Percentiles rank a stretch among this genome's conserved stretches.
These are phyloP conservation scores for Trichoderma sp. DNA, from an alignment of 2,329 filamentous ascomycete species.

Conservation along the genomic window DNA sequence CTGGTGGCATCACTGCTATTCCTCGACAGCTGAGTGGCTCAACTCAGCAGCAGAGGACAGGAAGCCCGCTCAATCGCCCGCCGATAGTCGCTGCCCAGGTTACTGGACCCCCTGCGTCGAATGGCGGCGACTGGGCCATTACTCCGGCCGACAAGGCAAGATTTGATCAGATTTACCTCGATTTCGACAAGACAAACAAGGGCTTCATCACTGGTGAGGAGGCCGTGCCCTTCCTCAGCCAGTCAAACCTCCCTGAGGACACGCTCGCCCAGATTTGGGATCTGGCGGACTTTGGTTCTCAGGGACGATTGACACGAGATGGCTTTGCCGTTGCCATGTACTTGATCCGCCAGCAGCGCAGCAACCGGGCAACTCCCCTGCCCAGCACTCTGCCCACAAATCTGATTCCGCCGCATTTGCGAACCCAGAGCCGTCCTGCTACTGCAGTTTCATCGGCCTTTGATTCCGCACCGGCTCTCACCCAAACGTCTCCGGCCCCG, in stretches of 20 bases:
- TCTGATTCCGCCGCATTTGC: constrained; percentile 82
- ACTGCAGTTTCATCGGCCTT: constrained; percentile 51
- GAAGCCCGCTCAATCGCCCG: constrained; percentile 54
- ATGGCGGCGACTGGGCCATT: constrained; percentile 70
- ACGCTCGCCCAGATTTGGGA: constrained; percentile 95
- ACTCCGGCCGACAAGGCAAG: constrained; percentile 78
- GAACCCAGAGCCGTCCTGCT: constrained; percentile 54
- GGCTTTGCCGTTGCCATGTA: constrained; percentile 98
- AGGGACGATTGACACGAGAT: constrained; percentile 79
- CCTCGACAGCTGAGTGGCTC: constrained; percentile 79
- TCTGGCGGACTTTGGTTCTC: constrained; percentile 87
- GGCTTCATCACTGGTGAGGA: constrained; percentile 92
- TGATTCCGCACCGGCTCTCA: constrained; percentile 40
- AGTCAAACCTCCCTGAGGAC: constrained; percentile 86
- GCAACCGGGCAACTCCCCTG: constrained; percentile 59
- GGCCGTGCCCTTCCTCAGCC: constrained; percentile 89
- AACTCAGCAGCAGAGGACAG: constrained; percentile 61
- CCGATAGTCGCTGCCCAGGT: constrained; percentile 42
- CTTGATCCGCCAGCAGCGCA: constrained; percentile 85
- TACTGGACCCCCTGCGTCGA: constrained; percentile 10
- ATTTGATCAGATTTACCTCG: constrained; percentile 82
- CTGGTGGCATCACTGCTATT: constrained; percentile 61
- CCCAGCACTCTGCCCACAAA: constrained; percentile 76
- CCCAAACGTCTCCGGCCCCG: background rate
- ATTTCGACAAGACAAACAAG: constrained; percentile 73